Evolutionary conservation across 2,329 filamentous ascomycete genomes (phyloP), one percentile per base, ranked within the genome.

Genomic region (Verticillium zaregamsianum): DNA sequence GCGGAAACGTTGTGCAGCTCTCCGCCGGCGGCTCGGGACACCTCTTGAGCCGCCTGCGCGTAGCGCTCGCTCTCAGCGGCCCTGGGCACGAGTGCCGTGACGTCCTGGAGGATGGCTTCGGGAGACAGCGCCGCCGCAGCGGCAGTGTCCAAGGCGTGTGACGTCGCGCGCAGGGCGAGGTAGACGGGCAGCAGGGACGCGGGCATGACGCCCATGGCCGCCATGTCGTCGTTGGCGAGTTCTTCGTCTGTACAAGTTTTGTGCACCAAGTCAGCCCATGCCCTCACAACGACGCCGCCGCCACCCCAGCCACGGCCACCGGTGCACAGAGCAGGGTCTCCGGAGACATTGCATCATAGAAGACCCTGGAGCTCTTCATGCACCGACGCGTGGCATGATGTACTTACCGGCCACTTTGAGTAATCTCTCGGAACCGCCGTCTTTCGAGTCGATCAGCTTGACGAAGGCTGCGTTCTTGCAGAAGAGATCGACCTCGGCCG

Each of bases 401-500:
- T 20, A 57, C 84, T 71, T 80, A 88, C 86, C 80, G 62, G 84
- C 78, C 52, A 84, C 72, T 72, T 84, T 79, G 63, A 82, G 76
- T 25, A 87, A 76, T 45, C 77, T 77, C 63, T 80, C 77, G 70
- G 77, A 76, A 28, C 73, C 75, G 58, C 78, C 72, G 56, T 71
- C 72, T 58, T 75, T 72, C 55, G 80, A 79, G 67, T 90, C 90
- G 62, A 98, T 88, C 57, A 98, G 85, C 76, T 95, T 96, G 72
- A 97, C 90, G 72, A 96, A 95, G 56, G 91, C 90, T 58, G 93
- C 94, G 68, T 96, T 96, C 77, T 96, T 97, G 84, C 94, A 98
- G 75, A 97, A 98, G 39, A 90, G 81, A 70, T 97, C 93, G 55
- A 98, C 88, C 68, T 97, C 92, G 59, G 85, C 85, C 55, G 86